These are phyloP conservation scores for Irpex sp. DNA, from an alignment of 1,284 basidiomycete genomes.

Conservation along the genomic window DNA sequence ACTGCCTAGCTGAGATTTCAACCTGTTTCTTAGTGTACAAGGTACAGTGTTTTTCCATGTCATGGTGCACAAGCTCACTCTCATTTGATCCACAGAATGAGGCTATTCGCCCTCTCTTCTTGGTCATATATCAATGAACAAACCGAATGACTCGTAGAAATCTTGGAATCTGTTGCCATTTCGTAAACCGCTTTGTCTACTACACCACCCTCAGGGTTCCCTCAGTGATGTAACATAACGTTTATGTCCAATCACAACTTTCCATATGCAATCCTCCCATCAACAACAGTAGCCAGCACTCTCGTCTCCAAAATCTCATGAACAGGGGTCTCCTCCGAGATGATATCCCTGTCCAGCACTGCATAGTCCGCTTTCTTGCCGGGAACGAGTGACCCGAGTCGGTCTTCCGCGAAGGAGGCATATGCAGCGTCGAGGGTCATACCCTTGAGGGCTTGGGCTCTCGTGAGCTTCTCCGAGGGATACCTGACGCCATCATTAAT, in stretches of 20 bases:
- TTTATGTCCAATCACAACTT: slow-evolving; percentile 17
- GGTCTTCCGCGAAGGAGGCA: slow-evolving; percentile 76
- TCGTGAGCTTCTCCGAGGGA: slow-evolving; percentile 65
- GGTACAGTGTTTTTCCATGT: neutral
- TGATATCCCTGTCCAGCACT: slow-evolving; percentile 76
- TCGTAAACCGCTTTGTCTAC: neutral
- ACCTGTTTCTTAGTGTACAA: slow-evolving; percentile 10
- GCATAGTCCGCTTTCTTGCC: slow-evolving; percentile 89
- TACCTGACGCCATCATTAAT: slow-evolving; percentile 47
- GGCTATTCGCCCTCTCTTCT: slow-evolving; percentile 14
- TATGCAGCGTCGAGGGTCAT: slow-evolving; percentile 89
- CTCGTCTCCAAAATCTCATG: slow-evolving; percentile 53
- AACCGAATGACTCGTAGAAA: neutral
- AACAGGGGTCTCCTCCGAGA: slow-evolving; percentile 49
- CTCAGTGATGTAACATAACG: neutral
- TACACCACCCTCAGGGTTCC: neutral
- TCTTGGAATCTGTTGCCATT: neutral
- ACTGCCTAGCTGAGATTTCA: neutral
- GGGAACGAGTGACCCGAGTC: slow-evolving; percentile 61
- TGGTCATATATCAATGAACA: neutral
- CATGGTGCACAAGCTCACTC: neutral
- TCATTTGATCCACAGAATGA: slow-evolving; percentile 18
- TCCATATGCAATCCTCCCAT: slow-evolving; percentile 74
- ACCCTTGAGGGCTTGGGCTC: slow-evolving; percentile 74
- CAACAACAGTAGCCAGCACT: slow-evolving; percentile 65